Conservation (phyloP, 2,329 filamentous ascomycete genomes). For the Lojkania enalia region DNA sequence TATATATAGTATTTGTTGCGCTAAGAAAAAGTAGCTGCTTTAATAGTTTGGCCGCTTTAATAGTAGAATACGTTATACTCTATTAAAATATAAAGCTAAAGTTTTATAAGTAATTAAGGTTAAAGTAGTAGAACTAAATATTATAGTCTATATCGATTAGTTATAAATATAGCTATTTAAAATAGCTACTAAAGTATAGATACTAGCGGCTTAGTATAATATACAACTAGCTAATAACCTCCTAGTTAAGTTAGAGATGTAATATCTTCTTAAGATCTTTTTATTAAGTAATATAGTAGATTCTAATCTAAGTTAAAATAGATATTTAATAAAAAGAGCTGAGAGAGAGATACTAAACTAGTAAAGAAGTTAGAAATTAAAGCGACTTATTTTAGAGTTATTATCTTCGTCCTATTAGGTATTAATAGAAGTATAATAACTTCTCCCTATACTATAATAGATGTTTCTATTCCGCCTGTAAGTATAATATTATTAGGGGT, state of each 20-base stretch:
- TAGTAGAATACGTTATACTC: no score
- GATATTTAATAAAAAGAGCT: slow-evolving; percentile 4
- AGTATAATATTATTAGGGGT: background rate
- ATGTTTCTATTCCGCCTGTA: background rate
- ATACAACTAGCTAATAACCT: background rate
- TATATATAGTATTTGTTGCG: no score
- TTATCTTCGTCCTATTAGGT: slow-evolving; percentile 1
- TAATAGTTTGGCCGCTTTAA: no score
- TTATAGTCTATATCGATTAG: slow-evolving; percentile 2
- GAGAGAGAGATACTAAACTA: slow-evolving; percentile 5
- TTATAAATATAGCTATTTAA: background rate
- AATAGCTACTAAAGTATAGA: background rate
- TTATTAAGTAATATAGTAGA: background rate
- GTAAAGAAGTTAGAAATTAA: slow-evolving; percentile 10
- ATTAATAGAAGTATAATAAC: slow-evolving; percentile 6
- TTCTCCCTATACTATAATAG: slow-evolving; percentile 10
- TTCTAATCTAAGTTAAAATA: slow-evolving; percentile 5
- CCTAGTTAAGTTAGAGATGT: background rate
- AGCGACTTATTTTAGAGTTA: slow-evolving; percentile 6
- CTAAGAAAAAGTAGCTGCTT: no score
- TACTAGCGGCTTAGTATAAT: background rate
- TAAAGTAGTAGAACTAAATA: slow-evolving; percentile 1
- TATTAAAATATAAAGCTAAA: slow-evolving; percentile 4
- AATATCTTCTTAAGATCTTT: background rate
- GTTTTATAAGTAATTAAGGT: slow-evolving; percentile 3